Conservation (phyloP, 177 flowering plant species). For the Vitis hybrid region DNA sequence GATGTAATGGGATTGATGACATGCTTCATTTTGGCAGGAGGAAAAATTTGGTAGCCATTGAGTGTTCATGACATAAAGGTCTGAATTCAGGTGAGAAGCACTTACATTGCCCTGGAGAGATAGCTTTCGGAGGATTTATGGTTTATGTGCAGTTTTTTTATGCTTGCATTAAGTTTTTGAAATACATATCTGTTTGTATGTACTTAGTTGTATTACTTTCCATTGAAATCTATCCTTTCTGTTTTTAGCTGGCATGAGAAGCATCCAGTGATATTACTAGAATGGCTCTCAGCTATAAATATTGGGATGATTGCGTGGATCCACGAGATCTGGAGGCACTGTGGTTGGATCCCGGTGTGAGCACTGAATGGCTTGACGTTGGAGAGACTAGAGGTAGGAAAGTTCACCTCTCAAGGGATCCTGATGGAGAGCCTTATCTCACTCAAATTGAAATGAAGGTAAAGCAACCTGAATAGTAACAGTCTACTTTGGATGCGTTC, state of each 20-base stretch:
- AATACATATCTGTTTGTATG: no score
- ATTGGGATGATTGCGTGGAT: constrained; percentile 84
- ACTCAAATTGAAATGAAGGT: constrained; percentile 96
- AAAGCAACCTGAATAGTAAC: neutral
- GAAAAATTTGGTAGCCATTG: no score
- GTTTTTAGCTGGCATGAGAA: constrained; percentile 11
- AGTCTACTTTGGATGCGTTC: neutral
- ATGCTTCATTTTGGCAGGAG: no score
- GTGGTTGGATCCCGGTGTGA: constrained; percentile 73
- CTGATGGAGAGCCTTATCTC: constrained; percentile 80
- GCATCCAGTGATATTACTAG: neutral
- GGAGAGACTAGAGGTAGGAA: constrained; percentile 75
- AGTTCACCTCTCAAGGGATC: constrained; percentile 89
- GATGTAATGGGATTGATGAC: no score
- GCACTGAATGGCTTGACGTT: constrained; percentile 75
- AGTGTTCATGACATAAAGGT: no score
- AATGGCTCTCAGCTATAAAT: constrained; percentile 59
- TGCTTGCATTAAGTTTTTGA: no score
- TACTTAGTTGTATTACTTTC: no score
- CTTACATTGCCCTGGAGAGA: no score
- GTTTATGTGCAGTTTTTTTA: no score
- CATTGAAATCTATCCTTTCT: neutral
- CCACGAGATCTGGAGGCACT: constrained; percentile 66
- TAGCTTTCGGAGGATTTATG: no score
- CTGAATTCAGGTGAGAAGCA: no score